phyloP scores from a whole-genome alignment of 768 basidiomycete genomes.

The Boletus insuetus region DNA sequence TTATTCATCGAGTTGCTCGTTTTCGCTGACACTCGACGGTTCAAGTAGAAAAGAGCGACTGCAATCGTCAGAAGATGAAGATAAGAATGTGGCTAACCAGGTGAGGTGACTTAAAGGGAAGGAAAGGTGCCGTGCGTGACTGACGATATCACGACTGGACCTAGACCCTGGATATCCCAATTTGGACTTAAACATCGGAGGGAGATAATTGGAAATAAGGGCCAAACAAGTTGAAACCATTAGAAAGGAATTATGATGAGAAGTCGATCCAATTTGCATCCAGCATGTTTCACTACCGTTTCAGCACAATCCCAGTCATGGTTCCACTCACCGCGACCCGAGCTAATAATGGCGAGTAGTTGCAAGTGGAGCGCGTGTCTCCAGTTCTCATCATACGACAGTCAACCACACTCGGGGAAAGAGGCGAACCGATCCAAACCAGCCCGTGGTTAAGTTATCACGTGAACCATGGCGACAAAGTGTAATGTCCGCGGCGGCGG shows the following conservation, averaged over 20 bases:
- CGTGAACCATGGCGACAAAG: neutral
- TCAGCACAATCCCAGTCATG: neutral
- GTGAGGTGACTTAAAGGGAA: no score
- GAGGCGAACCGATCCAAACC: slow-evolving; percentile 2
- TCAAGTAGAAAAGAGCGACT: neutral
- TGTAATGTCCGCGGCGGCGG: neutral
- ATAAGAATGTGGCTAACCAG: no score
- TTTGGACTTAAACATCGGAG: neutral
- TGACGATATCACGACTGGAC: no score
- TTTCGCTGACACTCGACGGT: neutral
- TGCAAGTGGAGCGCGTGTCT: neutral
- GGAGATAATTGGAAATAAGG: neutral
- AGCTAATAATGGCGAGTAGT: neutral
- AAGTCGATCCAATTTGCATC: neutral
- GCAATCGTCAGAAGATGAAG: neutral
- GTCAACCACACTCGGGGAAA: slow-evolving; percentile 16
- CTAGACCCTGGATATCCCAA: neutral
- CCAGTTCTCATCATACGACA: neutral
- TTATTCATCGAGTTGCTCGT: slow-evolving; percentile 1
- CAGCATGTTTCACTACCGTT: neutral
- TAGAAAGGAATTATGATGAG: neutral
- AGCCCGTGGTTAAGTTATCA: neutral
- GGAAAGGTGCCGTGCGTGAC: neutral
- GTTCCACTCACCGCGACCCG: neutral
- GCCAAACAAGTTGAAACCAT: no score